Base-by-base conservation (phyloP, 2,329 filamentous ascomycete species). In the Xylariaceae sp. region DNA sequence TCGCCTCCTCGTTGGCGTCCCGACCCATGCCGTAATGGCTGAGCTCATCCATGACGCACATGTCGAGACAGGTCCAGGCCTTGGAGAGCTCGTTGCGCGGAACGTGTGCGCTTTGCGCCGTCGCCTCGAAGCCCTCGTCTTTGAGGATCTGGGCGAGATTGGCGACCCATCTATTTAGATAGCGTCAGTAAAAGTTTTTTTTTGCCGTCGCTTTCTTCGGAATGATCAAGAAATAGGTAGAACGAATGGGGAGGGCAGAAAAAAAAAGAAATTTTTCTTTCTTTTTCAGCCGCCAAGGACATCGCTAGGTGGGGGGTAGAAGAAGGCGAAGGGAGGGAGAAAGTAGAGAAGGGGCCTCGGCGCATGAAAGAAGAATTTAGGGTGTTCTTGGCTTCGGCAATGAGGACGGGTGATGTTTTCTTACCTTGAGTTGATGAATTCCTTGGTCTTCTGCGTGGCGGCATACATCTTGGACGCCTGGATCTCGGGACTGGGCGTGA, bases 391-490 rank as follows among this genome's bases (percentile, higher is more conserved):
- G 23, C 23, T 30, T 30, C 23, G 23, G 23, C 23, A 30, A 30
- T 30, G 23, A 30, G 23, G 23, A 30, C 23, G 23, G 23, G 23
- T 30, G 10, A 18, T 11, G 6, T 11, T n/a, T n/a, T 10, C 42
- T 13, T 53, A 63, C 62, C 56, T 61, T 54, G 56, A 59, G 45
- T 63, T 44, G 4, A 59, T 51, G n/a, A 59, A 48, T 5, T 53
- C 49, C n/a, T 44, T 51, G 3, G 59, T 17, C 4, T 13, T 51
- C 30, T 59, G 34, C n/a, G 59, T 57, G 8, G 51, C 39, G 15
- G 56, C 54, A 6, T 17, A 53, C 56, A 62, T 53, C 18, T 59
- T 52, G 3, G 56, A 44, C 6, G 59, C 56, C 10, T 34, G 42
- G 10, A 2, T 34, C 5, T 56, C 52, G 23, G 51, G 17, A 0